Evolutionary conservation across 2,329 filamentous ascomycete species (phyloP).

Genomic region (Pezicula carpinea): DNA sequence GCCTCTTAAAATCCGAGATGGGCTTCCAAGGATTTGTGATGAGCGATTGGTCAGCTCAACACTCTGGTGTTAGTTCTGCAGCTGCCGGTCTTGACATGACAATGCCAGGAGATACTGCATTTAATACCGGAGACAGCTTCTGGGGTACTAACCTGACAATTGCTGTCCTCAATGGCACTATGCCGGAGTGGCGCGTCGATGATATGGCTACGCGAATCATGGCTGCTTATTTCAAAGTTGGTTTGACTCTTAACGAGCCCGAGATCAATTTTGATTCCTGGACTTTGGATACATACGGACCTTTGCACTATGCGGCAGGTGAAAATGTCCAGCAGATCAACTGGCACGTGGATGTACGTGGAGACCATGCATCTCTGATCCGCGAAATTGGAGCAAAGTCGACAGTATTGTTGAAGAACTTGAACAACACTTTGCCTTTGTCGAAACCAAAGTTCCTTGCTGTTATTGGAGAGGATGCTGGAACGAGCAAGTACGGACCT

Average conservation of each 20-base stretch:
- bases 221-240: conserved; percentile 65
- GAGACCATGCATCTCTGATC: conserved; percentile 67
- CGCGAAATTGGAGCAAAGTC: conserved; percentile 74
- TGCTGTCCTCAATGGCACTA: conserved; percentile 81
- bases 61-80: conserved; percentile 61
- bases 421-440: conserved; percentile 65
- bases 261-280: conserved; percentile 84
- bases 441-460: conserved; percentile 70
- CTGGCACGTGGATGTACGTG: conserved; percentile 78
- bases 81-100: conserved; percentile 76
- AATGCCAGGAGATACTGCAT: conserved; percentile 81
- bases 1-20: conserved; percentile 71
- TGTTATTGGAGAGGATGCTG: conserved; percentile 80
- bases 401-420: conserved; percentile 87
- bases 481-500: conserved; percentile 66
- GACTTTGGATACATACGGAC: conserved; percentile 72
- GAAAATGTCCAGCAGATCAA: conserved; percentile 67
- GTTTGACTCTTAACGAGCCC: conserved; percentile 40
- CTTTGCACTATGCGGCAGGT: conserved; percentile 57
- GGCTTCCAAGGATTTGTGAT: conserved; percentile 79
- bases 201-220: conserved; percentile 88
- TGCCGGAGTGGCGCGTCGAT: conserved; percentile 82
- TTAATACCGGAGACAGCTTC: conserved; percentile 57
- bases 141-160: conserved; percentile 88
- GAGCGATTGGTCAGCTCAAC: conserved; percentile 77